phyloP scores from a whole-genome alignment of 768 basidiomycete genomes.

The Pilatotrama ljubarskyi region DNA sequence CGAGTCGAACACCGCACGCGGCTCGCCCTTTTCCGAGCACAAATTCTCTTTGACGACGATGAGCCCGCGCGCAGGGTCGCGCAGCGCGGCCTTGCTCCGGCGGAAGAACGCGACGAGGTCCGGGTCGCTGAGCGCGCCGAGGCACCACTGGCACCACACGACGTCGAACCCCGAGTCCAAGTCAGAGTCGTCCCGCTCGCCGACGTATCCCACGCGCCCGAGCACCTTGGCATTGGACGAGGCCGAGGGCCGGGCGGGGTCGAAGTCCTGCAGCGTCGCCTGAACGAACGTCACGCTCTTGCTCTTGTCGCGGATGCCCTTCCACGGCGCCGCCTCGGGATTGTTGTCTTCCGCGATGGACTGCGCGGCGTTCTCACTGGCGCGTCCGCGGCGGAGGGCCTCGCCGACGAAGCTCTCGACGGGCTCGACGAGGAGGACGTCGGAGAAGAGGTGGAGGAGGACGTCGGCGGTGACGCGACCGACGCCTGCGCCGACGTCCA shows the following conservation, averaged over 20 bases:
- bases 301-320: conserved; percentile 57
- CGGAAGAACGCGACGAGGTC: conserved; percentile 80
- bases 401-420: conserved; percentile 75
- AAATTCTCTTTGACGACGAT: conserved; percentile 94
- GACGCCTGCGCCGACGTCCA: conserved; percentile 94
- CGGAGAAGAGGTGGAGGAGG: conserved; percentile 83
- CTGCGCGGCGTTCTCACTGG: conserved; percentile 34
- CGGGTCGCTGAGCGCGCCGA: conserved; percentile 77
- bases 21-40: conserved; percentile 55
- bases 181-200: conserved; percentile 36
- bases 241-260: conserved; percentile 55
- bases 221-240: conserved; percentile 44
- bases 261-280: conserved; percentile 77
- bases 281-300: conserved; percentile 82
- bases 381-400: conserved; percentile 49
- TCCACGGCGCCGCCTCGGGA: conserved; percentile 48
- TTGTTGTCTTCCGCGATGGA: conserved; percentile 10
- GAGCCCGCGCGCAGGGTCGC: conserved; percentile 48
- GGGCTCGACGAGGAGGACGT: conserved; percentile 90
- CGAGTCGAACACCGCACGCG: conserved; percentile 69
- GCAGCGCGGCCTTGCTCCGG: conserved; percentile 60
- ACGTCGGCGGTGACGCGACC: conserved; percentile 90
- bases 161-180: conserved; percentile 76
- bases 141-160: conserved; percentile 97
- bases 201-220: conserved; percentile 68